Percentiles rank a stretch among this genome's conserved stretches.
phyloP scores from a whole-genome alignment of 2,329 filamentous ascomycete species.

The Paecilomyces sp. region DNA sequence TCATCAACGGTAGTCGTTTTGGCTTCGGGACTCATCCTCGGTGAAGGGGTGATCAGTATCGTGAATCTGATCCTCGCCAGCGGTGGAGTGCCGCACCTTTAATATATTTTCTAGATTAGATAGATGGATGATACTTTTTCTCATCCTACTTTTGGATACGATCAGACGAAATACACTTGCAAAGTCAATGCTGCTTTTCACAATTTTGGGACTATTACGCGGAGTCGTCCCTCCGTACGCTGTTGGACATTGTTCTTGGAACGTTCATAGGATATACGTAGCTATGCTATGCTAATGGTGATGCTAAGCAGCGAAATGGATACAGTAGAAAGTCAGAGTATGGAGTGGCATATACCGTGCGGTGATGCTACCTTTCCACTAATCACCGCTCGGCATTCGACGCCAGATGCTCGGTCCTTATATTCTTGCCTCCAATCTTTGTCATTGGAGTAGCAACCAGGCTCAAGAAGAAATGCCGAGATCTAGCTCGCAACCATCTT shows the following conservation, averaged over 20 bases:
- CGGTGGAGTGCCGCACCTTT: conserved; percentile 66
- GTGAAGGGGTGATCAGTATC: conserved; percentile 88
- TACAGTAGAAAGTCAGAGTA: neutral
- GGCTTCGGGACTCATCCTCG: conserved; percentile 81
- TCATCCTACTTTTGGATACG: neutral
- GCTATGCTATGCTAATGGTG: neutral
- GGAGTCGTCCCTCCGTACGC: too few relatives aligned
- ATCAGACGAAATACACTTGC: neutral
- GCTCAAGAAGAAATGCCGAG: neutral
- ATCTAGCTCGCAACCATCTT: neutral
- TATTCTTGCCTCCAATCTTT: neutral
- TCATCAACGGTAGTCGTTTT: conserved; percentile 74
- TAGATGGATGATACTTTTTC: neutral
- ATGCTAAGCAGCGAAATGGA: neutral
- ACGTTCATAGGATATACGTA: neutral
- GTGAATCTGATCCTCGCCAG: conserved; percentile 79
- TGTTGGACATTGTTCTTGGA: neutral
- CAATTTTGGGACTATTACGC: neutral
- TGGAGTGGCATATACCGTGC: neutral
- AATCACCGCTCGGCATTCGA: too few relatives aligned
- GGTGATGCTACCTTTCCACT: neutral
- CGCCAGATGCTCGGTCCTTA: neutral
- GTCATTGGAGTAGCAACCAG: neutral
- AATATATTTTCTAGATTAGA: conserved; percentile 6
- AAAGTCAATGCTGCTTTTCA: neutral